Percentiles rank a stretch among this genome's conserved stretches.
Conservation (phyloP, 495 filamentous ascomycete species). For the Hypoxylon subgilvum region DNA sequence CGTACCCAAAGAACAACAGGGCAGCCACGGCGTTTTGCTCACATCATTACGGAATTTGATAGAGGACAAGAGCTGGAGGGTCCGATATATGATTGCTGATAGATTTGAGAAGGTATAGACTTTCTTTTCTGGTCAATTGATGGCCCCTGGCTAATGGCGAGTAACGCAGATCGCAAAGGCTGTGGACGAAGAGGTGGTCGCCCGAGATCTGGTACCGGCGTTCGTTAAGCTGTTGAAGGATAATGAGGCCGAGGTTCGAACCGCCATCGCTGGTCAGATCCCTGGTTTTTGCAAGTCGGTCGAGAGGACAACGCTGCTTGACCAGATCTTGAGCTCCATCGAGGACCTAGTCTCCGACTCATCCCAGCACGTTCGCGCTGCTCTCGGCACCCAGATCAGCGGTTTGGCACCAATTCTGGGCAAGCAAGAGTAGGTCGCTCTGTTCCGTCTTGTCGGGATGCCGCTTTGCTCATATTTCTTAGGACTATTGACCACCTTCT, state of each 20-base stretch:
- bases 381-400: conserved; percentile 95
- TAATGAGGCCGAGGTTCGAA: conserved; percentile 95
- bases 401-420: conserved; percentile 95
- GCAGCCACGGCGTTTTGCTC: conserved; percentile 90
- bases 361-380: conserved; percentile 95
- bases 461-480: conserved; percentile 10
- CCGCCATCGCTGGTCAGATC: conserved; percentile 95
- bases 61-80: conserved; percentile 98
- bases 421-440: conserved; percentile 84
- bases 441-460: not conserved
- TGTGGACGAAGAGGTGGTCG: conserved; percentile 95
- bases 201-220: conserved; percentile 89
- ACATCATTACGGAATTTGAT: conserved; percentile 89
- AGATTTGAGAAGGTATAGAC: conserved; percentile 87
- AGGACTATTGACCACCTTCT: conserved; percentile 95
- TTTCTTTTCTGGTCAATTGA: not conserved
- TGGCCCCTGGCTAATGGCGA: conserved; percentile 15
- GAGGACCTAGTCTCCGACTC: conserved; percentile 95
- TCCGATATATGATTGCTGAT: conserved; percentile 98
- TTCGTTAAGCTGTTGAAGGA: conserved; percentile 98
- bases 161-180: conserved; percentile 87
- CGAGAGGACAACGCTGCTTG: conserved; percentile 83
- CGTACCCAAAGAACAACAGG: conserved; percentile 96
- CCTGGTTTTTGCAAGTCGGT: conserved; percentile 92
- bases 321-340: conserved; percentile 95